Evolutionary conservation across 495 filamentous ascomycete genomes (phyloP).

Genomic region (Annulohypoxylon nitens): DNA sequence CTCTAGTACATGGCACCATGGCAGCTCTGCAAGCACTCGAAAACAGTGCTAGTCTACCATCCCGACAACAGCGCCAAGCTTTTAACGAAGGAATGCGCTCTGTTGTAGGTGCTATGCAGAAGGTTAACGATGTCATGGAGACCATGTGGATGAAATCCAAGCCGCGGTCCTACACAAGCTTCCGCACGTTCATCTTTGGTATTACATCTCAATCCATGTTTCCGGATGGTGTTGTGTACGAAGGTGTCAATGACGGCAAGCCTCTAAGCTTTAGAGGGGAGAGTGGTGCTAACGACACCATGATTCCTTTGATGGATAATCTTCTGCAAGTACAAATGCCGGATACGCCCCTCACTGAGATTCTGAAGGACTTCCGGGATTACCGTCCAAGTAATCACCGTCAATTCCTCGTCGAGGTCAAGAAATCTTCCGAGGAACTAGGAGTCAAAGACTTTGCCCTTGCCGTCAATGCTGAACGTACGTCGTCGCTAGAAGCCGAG

Average conservation of each 20-base stretch:
- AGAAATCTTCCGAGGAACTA: conserved; percentile 65
- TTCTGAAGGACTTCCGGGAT: conserved; percentile 84
- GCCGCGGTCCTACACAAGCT: conserved; percentile 80
- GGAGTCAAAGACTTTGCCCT: conserved; percentile 74
- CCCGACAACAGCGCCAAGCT: conserved; percentile 54
- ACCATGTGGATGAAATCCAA: conserved; percentile 89
- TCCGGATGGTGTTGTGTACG: conserved; percentile 87
- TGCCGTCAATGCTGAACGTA: conserved; percentile 59
- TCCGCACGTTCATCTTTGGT: conserved; percentile 95
- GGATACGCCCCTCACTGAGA: conserved; percentile 82
- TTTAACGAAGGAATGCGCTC: conserved; percentile 75
- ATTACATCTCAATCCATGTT: conserved; percentile 93
- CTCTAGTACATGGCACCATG: conserved; percentile 75
- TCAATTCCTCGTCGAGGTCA: conserved; percentile 81
- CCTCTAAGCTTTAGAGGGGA: conserved; percentile 85
- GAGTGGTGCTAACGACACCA: conserved; percentile 87
- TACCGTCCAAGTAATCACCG: conserved; percentile 90
- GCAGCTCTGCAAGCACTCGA: conserved; percentile 72
- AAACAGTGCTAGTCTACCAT: conserved; percentile 37
- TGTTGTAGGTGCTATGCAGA: conserved; percentile 72
- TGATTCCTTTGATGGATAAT: conserved; percentile 89
- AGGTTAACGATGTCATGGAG: conserved; percentile 84
- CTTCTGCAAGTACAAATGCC: conserved; percentile 85
- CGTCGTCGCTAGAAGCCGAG: conserved; percentile 31
- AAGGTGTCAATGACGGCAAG: conserved; percentile 76